Percentiles rank a stretch among this genome's conserved stretches.
phyloP scores from a whole-genome alignment of 192 early-diverging fungal species.

The Coemansia sp. region DNA sequence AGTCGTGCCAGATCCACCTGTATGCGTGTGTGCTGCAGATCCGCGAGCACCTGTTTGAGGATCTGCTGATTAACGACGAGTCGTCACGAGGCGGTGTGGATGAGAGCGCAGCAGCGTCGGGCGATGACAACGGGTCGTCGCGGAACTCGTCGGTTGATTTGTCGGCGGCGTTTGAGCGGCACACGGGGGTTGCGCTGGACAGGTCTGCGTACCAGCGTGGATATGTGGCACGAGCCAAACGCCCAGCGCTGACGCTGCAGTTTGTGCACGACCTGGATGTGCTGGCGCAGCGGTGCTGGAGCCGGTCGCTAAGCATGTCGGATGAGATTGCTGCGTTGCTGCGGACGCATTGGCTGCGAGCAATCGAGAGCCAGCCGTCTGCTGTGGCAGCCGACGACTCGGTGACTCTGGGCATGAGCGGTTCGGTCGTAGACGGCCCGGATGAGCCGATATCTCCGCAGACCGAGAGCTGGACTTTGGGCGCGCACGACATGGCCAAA shows the following conservation, averaged over 20 bases:
- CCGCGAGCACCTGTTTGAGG: slow-evolving; percentile 49
- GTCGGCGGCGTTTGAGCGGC: slow-evolving; percentile 25
- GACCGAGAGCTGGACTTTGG: slow-evolving; percentile 3
- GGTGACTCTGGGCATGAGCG: not conserved
- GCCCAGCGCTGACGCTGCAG: slow-evolving; percentile 22
- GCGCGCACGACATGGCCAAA: not conserved
- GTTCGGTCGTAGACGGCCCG: not conserved
- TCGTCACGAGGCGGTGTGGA: not conserved
- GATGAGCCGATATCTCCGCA: too few relatives aligned
- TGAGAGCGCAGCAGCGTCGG: not conserved
- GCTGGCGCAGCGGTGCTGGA: slow-evolving; percentile 41
- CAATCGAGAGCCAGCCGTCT: slow-evolving; percentile 8
- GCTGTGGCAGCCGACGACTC: not conserved
- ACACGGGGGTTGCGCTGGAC: slow-evolving; percentile 24
- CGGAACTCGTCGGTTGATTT: slow-evolving; percentile 25
- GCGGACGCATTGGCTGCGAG: slow-evolving; percentile 38
- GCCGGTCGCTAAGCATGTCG: slow-evolving; percentile 22
- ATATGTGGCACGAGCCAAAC: slow-evolving; percentile 34
- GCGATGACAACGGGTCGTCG: slow-evolving; percentile 7
- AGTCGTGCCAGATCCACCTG: slow-evolving; percentile 42
- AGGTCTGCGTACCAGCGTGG: slow-evolving; percentile 30
- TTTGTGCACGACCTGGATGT: slow-evolving; percentile 36
- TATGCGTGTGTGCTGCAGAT: slow-evolving; percentile 49
- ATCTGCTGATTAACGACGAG: slow-evolving; percentile 16
- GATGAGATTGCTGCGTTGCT: slow-evolving; percentile 43